phyloP scores from a whole-genome alignment of 2,329 filamentous ascomycete genomes.

The Moelleriella libera region DNA sequence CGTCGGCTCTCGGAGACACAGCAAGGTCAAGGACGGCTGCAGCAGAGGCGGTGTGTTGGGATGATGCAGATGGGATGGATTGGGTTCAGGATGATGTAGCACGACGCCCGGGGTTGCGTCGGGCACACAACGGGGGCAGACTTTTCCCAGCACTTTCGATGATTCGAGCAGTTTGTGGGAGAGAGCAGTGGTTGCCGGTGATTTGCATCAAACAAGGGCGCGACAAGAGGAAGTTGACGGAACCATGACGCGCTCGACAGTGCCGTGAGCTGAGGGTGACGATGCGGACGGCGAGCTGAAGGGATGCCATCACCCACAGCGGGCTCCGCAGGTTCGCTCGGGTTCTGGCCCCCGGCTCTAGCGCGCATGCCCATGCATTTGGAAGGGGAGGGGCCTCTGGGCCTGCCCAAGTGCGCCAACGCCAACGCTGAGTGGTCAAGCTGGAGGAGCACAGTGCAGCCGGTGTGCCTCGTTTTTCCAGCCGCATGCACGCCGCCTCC shows the following conservation, averaged over 20 bases:
- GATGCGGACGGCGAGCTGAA: background rate
- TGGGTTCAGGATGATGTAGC: background rate
- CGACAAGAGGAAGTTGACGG: background rate
- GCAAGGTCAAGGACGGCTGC: background rate
- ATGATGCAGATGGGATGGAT: background rate
- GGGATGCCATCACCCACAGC: background rate
- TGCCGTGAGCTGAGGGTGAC: background rate
- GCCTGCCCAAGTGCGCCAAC: too few species aligned
- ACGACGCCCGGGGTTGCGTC: background rate
- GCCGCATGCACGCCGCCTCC: too few species aligned
- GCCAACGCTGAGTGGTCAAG: too few species aligned
- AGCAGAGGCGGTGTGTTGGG: background rate
- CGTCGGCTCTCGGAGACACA: background rate
- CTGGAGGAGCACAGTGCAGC: too few species aligned
- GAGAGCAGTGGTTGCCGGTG: background rate
- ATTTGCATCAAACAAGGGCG: background rate
- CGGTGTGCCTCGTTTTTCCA: too few species aligned
- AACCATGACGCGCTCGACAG: background rate
- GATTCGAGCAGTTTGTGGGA: background rate
- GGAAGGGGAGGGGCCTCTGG: background rate
- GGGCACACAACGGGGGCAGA: background rate
- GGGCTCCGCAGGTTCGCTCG: background rate
- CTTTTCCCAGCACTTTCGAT: background rate
- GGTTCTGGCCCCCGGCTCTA: background rate
- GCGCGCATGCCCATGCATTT: background rate